Conservation (phyloP, 345 rosid genomes). For the Syzygium grande region DNA sequence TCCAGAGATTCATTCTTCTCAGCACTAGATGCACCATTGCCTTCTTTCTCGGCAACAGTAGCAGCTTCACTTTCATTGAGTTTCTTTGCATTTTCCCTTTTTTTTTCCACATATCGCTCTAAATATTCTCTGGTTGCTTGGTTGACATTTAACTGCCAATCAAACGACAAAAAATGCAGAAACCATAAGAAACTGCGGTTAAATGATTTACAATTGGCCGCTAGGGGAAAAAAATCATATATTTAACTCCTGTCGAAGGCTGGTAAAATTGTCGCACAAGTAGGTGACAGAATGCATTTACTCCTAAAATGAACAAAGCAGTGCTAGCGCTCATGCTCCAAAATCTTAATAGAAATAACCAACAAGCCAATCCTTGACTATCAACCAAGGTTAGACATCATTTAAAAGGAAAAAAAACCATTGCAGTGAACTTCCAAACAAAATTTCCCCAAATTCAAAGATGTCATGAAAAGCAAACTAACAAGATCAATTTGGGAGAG, state of each 20-base stretch:
- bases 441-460: background rate
- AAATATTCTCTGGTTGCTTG: slow-evolving; percentile 88
- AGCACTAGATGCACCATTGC: slow-evolving; percentile 18
- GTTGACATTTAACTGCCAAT: slow-evolving; percentile 66
- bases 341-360: background rate
- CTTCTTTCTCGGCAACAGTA: slow-evolving; percentile 37
- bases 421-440: background rate
- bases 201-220: background rate
- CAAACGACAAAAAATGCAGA: slow-evolving; percentile 2
- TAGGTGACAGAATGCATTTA: background rate
- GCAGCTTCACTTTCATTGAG: slow-evolving; percentile 39
- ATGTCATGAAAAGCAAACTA: background rate
- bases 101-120: slow-evolving; percentile 70
- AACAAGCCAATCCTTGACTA: background rate
- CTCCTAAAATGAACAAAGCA: background rate
- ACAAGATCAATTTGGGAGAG: background rate
- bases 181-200: background rate
- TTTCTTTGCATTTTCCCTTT: slow-evolving; percentile 62
- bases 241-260: background rate
- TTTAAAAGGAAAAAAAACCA: background rate
- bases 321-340: background rate
- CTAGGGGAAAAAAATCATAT: background rate
- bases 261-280: background rate
- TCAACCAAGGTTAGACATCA: background rate
- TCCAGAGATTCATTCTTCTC: slow-evolving; percentile 34